Percentiles rank a stretch among this genome's conserved stretches.
Evolutionary conservation across 2,329 filamentous ascomycete species (phyloP).

Genomic region (Pestalotiopsis sp.): DNA sequence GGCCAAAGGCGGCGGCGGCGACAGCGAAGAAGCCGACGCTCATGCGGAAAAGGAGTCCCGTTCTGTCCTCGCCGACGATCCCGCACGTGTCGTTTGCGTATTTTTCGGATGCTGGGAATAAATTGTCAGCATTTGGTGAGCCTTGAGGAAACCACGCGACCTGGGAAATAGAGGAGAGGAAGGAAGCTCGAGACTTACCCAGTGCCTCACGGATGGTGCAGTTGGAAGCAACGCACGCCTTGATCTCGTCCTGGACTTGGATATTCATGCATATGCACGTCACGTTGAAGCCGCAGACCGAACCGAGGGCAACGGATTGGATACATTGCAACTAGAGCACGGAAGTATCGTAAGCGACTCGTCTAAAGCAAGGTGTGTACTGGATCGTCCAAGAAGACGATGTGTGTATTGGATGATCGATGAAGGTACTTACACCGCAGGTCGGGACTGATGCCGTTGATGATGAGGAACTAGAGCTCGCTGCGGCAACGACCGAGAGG

Average conservation of each 20-base stretch:
- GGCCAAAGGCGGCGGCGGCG: background rate
- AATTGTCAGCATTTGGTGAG: background rate
- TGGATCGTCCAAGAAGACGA: too few relatives aligned
- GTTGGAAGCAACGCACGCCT: background rate
- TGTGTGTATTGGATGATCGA: too few relatives aligned
- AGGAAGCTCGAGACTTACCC: background rate
- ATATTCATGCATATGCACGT: conserved; percentile 6
- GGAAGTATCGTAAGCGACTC: background rate
- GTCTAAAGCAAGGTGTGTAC: background rate
- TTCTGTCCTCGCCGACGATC: conserved; percentile 2
- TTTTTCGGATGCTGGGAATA: background rate
- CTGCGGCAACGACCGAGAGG: background rate
- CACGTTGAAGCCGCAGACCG: background rate
- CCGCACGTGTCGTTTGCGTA: conserved; percentile 10
- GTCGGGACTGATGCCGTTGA: background rate
- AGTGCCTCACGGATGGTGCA: conserved; percentile 8
- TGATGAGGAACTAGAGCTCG: background rate
- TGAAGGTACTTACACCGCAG: conserved; percentile 5
- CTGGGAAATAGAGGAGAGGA: background rate
- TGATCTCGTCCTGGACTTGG: background rate
- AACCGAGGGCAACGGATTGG: background rate
- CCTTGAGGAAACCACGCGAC: too few relatives aligned
- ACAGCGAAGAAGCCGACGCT: background rate
- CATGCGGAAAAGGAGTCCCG: background rate
- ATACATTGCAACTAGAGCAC: background rate